These are phyloP conservation scores for Hypoxylon sp. DNA, from an alignment of 2,329 filamentous ascomycete species.

Conservation along the genomic window DNA sequence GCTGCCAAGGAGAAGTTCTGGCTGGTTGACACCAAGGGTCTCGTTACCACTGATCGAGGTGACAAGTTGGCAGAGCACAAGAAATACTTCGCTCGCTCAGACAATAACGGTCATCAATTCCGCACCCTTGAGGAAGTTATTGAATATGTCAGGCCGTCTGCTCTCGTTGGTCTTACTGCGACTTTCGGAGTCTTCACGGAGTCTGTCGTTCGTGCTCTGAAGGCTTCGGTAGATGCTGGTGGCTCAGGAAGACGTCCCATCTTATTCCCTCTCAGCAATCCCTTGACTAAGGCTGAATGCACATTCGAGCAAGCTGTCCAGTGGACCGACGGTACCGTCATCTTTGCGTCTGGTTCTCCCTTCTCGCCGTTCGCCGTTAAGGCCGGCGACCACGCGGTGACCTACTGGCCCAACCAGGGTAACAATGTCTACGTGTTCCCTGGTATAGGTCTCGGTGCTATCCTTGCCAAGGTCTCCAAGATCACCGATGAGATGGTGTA, in stretches of 20 bases:
- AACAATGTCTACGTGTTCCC: constrained; percentile 96
- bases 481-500: constrained; percentile 98
- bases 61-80: constrained; percentile 95
- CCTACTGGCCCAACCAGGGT: constrained; percentile 84
- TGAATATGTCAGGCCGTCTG: constrained; percentile 94
- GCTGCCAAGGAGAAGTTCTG: constrained; percentile 93
- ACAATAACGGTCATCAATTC: constrained; percentile 77
- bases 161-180: constrained; percentile 93
- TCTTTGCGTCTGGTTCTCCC: constrained; percentile 96
- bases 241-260: constrained; percentile 83
- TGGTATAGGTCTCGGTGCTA: constrained; percentile 92
- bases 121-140: constrained; percentile 90
- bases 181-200: constrained; percentile 96
- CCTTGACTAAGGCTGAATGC: constrained; percentile 96
- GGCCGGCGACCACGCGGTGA: constrained; percentile 69
- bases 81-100: constrained; percentile 75
- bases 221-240: constrained; percentile 72
- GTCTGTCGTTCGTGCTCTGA: constrained; percentile 79
- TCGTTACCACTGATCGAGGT: constrained; percentile 92
- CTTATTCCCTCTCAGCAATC: constrained; percentile 97
- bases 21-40: constrained; percentile 96
- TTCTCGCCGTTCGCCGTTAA: constrained; percentile 81
- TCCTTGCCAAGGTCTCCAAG: constrained; percentile 86
- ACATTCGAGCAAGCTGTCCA: constrained; percentile 93
- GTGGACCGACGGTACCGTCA: constrained; percentile 89